phyloP scores from a whole-genome alignment of 345 rosid species.

The Lepidium didymum region DNA sequence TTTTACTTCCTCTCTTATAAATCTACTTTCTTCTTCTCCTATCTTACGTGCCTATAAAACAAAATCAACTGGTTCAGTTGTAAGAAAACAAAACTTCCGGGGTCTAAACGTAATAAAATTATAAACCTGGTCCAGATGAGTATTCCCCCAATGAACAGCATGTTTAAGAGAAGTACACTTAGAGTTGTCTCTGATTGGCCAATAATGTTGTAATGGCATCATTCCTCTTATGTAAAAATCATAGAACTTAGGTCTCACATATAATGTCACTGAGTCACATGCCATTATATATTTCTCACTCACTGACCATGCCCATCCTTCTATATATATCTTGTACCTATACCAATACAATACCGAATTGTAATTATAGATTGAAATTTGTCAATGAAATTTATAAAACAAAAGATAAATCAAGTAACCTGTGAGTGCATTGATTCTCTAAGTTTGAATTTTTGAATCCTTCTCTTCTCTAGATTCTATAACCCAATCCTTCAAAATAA shows the following conservation, averaged over 20 bases:
- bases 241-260: conserved; percentile 38
- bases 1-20: conserved; percentile 42
- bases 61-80: neutral
- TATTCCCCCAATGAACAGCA: conserved; percentile 80
- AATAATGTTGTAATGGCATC: conserved; percentile 64
- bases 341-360: neutral
- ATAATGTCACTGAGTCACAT: conserved; percentile 56
- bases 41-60: conserved; percentile 47
- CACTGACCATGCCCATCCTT: conserved; percentile 82
- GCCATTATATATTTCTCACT: conserved; percentile 80
- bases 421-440: conserved; percentile 51
- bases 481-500: conserved; percentile 42
- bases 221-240: conserved; percentile 63
- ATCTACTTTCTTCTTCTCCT: conserved; percentile 50
- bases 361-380: too few species aligned
- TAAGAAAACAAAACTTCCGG: neutral
- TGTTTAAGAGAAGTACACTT: conserved; percentile 55
- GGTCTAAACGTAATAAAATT: neutral
- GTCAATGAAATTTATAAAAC: too few species aligned
- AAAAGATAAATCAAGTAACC: conserved; percentile 17
- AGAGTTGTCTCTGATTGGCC: conserved; percentile 54
- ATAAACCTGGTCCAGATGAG: conserved; percentile 22
- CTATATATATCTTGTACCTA: conserved; percentile 69
- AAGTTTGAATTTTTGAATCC: conserved; percentile 48
- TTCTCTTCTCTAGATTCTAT: conserved; percentile 30